Percentiles rank a stretch among this genome's conserved stretches.
phyloP scores from a whole-genome alignment of 2,329 filamentous ascomycete species.

The Blumeriella jaapii region DNA sequence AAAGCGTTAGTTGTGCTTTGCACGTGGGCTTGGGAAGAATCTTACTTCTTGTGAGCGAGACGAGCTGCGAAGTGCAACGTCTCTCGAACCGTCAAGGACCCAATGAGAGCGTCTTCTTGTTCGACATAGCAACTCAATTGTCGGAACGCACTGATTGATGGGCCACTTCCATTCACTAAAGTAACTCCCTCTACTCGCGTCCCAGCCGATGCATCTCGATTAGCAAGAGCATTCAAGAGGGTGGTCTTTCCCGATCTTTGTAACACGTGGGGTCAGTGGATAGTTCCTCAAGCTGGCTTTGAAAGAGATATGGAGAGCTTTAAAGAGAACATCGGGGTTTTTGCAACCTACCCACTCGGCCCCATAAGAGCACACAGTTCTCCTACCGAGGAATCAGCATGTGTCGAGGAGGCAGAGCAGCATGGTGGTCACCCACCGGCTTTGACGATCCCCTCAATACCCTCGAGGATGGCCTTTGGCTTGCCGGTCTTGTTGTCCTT shows the following conservation, averaged over 20 bases:
- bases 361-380: slow-evolving; percentile 76
- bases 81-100: slow-evolving; percentile 68
- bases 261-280: too few relatives aligned
- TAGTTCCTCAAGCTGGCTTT: too few relatives aligned
- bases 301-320: too few relatives aligned
- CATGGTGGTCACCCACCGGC: slow-evolving; percentile 37
- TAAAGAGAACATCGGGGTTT: too few relatives aligned
- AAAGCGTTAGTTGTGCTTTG: slow-evolving; percentile 4
- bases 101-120: slow-evolving; percentile 77
- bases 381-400: slow-evolving; percentile 31
- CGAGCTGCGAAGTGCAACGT: slow-evolving; percentile 69
- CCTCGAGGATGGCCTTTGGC: slow-evolving; percentile 49
- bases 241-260: slow-evolving; percentile 85
- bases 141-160: slow-evolving; percentile 45
- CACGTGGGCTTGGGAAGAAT: not conserved
- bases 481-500: slow-evolving; percentile 57
- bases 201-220: slow-evolving; percentile 39
- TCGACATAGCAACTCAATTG: slow-evolving; percentile 69
- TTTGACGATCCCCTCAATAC: slow-evolving; percentile 51
- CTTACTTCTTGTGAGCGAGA: slow-evolving; percentile 45
- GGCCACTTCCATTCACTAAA: slow-evolving; percentile 49
- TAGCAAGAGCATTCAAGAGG: slow-evolving; percentile 67
- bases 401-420: too few relatives aligned
- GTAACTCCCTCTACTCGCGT: slow-evolving; percentile 43
- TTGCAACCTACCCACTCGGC: slow-evolving; percentile 52